Percentiles rank a stretch among this genome's conserved stretches.
Evolutionary conservation across 202 grass and related monocot species (phyloP).

Genomic region (Setaria italica): DNA sequence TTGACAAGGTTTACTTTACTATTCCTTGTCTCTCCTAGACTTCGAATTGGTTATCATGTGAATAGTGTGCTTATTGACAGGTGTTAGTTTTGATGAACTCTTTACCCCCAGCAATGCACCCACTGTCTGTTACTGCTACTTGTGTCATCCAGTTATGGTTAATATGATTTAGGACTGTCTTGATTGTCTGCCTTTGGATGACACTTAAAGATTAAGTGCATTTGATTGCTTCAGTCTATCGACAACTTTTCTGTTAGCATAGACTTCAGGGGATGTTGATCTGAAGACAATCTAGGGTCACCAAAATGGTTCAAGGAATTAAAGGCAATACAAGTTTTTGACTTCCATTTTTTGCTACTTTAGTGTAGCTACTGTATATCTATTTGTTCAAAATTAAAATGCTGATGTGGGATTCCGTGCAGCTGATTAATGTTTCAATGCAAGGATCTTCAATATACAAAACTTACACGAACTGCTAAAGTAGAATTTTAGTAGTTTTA

Average conservation of each 20-base stretch:
- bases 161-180: neutral
- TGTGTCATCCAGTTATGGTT: neutral
- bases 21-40: neutral
- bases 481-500: neutral
- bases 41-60: neutral
- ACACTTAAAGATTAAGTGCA: neutral
- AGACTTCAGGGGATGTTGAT: neutral
- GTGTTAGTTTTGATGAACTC: neutral
- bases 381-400: constrained; percentile 2
- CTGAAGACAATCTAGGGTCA: neutral
- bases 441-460: neutral
- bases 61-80: neutral
- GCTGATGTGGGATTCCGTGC: neutral
- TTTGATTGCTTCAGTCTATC: neutral
- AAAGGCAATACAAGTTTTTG: neutral
- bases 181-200: neutral
- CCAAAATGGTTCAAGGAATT: neutral
- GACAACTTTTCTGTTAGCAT: neutral
- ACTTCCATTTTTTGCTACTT: neutral
- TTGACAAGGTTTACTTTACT: neutral
- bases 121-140: neutral
- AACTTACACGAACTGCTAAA: neutral
- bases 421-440: neutral
- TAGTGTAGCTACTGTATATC: neutral
- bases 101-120: neutral